Evolutionary conservation across 2,329 filamentous ascomycete species (phyloP).

Genomic region (Neurospora crassa): DNA sequence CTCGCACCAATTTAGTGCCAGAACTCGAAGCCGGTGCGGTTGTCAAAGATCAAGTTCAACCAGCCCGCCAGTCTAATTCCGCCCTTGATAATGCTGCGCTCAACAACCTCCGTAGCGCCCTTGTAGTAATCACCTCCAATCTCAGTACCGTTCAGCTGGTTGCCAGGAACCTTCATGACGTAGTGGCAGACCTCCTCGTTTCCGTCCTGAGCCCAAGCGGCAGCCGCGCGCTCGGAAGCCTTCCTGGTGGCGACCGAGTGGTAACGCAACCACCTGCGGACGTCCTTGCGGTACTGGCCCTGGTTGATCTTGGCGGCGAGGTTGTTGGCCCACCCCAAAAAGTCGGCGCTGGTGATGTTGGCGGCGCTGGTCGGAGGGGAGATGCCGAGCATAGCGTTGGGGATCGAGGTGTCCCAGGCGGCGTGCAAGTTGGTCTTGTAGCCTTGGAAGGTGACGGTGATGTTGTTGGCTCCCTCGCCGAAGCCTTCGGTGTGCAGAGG

Average conservation of each 20-base stretch:
- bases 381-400: constrained; percentile 33
- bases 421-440: constrained; percentile 47
- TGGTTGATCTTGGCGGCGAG: constrained; percentile 28
- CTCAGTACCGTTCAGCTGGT: constrained; percentile 29
- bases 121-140: constrained; percentile 31
- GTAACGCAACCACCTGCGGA: constrained; percentile 11
- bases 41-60: constrained; percentile 4
- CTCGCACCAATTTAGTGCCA: background rate
- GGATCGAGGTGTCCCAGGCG: constrained; percentile 52
- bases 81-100: constrained; percentile 35
- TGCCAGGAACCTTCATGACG: constrained; percentile 28
- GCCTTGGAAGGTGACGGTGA: constrained; percentile 42
- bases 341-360: constrained; percentile 16
- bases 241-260: background rate
- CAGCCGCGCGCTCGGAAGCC: constrained; percentile 23
- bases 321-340: constrained; percentile 29
- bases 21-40: background rate
- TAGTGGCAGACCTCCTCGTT: constrained; percentile 34
- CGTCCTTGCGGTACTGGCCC: constrained; percentile 26
- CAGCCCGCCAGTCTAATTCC: constrained; percentile 23
- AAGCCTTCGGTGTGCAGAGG: constrained; percentile 44
- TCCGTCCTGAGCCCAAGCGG: constrained; percentile 31
- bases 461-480: constrained; percentile 45
- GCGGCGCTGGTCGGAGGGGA: constrained; percentile 12
- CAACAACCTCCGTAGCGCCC: constrained; percentile 28